Percentiles rank a stretch among this genome's conserved stretches.
These are phyloP conservation scores for Xanthoconium separans DNA, from an alignment of 1,284 basidiomycete genomes.

Conservation along the genomic window DNA sequence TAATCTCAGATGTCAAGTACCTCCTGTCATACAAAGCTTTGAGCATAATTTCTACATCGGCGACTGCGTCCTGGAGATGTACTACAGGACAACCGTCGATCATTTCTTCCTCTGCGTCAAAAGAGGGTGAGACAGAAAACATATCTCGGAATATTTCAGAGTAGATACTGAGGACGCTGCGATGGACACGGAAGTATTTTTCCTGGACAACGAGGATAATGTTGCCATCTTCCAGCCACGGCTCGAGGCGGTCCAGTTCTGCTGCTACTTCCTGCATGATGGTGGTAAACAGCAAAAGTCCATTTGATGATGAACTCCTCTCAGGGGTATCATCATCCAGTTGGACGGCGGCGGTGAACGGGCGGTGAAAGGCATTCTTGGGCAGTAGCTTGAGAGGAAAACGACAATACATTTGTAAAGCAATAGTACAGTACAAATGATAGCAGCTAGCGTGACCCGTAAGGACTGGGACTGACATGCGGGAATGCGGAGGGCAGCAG, in stretches of 20 bases:
- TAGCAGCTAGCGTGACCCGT: no score
- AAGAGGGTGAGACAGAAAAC: constrained; percentile 12
- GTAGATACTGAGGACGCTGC: constrained; percentile 12
- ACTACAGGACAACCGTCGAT: constrained; percentile 20
- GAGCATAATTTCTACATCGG: constrained; percentile 13
- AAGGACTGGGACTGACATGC: no score
- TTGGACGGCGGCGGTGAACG: no score
- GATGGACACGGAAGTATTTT: constrained; percentile 22
- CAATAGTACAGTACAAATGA: no score
- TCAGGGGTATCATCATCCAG: no score
- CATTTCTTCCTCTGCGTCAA: background rate
- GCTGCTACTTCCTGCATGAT: background rate
- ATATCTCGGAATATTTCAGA: constrained; percentile 23
- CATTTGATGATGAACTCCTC: no score
- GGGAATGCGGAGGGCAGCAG: no score
- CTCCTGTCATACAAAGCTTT: constrained; percentile 17
- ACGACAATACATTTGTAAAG: no score
- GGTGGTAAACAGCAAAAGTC: no score
- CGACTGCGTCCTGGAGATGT: constrained; percentile 9
- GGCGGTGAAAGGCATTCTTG: no score
- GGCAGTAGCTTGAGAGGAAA: no score
- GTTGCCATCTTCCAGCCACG: constrained; percentile 25
- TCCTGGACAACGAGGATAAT: constrained; percentile 10
- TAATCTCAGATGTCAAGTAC: constrained; percentile 2
- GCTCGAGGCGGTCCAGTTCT: constrained; percentile 4